These are phyloP conservation scores for Atalantia buxifolia DNA, from an alignment of 345 rosid genomes.

Conservation along the genomic window DNA sequence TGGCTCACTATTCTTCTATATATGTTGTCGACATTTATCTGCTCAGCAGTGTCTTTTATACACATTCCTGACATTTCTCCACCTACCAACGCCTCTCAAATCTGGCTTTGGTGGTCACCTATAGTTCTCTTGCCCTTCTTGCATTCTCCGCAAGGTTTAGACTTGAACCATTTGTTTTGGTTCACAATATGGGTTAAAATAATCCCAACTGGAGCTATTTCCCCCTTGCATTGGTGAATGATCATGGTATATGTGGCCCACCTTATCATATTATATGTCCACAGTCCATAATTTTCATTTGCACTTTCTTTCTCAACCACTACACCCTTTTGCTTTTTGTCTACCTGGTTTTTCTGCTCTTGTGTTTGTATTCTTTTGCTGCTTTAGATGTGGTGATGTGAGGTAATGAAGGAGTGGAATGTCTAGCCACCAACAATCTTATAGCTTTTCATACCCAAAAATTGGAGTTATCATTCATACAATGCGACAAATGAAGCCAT, in stretches of 20 bases:
- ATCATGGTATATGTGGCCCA: not conserved
- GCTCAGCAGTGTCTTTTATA: not conserved
- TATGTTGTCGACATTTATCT: not conserved
- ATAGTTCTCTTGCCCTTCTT: too few relatives aligned
- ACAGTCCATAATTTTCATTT: not conserved
- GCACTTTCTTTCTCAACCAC: not conserved
- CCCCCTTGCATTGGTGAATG: not conserved
- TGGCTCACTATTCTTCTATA: too few relatives aligned
- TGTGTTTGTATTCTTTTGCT: not conserved
- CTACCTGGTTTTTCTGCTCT: not conserved
- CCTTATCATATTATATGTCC: not conserved
- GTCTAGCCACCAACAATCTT: not conserved
- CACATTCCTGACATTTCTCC: not conserved
- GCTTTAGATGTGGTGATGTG: not conserved
- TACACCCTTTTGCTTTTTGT: not conserved
- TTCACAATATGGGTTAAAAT: too few relatives aligned
- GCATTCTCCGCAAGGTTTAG: not conserved
- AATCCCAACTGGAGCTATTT: not conserved
- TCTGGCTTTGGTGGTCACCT: not conserved
- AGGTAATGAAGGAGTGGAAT: not conserved
- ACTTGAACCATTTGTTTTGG: too few relatives aligned
- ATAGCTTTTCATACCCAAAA: not conserved
- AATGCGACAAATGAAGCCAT: not conserved
- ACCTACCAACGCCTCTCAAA: not conserved
- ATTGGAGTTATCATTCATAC: not conserved